Base-by-base conservation (phyloP, 441 rosid species). In the Populus trichocarpa region DNA sequence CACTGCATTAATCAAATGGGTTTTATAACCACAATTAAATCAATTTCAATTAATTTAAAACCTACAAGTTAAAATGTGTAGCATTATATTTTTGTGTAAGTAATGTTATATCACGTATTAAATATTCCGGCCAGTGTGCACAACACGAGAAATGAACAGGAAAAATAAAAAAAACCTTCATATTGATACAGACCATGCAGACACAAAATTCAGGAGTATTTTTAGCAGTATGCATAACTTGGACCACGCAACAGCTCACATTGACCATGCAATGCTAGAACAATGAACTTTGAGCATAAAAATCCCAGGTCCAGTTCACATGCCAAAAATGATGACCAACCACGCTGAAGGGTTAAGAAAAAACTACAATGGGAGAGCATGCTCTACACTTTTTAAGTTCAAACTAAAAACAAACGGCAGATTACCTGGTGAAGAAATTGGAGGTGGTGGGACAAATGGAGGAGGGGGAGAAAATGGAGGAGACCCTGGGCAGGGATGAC, bases 391-490 rank as follows among this genome's bases (percentile, higher is more conserved):
- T 46, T 14, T 6, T 12, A 20, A 72, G 66, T 50, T 64, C 53
- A 40, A 40, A 40, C 8, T 8, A 13, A 20, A 6, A 53, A 40
- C 18, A 3, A 26, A 9, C 3, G 13, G 50, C 38, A 50, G 26
- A 82, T 84, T 85, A 94, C 98, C 96, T 20, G 91, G 93, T 8
- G 84, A 25, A 73, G 97, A 83, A 77, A 90, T 79, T 7, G 94
- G 94, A 8, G 98, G 86, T 22, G 92, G 92, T 35, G 90, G 94
- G 66, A 90, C 88, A 87, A 92, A 90, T 42, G 99, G 99, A 28
- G 99, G 99, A 61, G 99, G 97, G 74, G 99, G 99, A 72, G 99
- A 90, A 81, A 93, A 91, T 40, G 99, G 99, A 78, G 97, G 99
- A 79, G 99, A 95, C 57, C 98, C 97, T 9, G 97, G 97, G 86